Percentiles rank a stretch among this genome's conserved stretches.
phyloP scores from a whole-genome alignment of 1,284 basidiomycete species.

The Heterobasidion annosum region DNA sequence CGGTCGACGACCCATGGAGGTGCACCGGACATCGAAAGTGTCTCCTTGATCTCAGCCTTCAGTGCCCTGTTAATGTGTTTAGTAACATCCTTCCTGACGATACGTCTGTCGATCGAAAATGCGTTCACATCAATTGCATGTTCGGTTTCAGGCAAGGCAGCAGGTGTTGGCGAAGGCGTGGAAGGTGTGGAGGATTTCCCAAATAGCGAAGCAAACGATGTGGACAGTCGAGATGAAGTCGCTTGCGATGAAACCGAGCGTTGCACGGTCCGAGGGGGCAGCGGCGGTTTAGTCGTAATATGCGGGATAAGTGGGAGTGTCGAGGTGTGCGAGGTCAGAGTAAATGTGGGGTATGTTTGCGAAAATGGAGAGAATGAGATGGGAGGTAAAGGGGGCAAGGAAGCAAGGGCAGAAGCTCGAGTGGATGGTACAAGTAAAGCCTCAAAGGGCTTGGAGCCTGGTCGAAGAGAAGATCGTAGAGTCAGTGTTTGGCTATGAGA shows the following conservation, averaged over 20 bases:
- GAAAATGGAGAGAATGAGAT: slow-evolving; percentile 19
- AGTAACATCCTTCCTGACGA: slow-evolving; percentile 48
- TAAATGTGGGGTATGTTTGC: slow-evolving; percentile 42
- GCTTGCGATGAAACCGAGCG: slow-evolving; percentile 12
- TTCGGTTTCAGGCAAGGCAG: slow-evolving; percentile 17
- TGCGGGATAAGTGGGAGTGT: slow-evolving; percentile 63
- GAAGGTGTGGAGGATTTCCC: slow-evolving; percentile 30
- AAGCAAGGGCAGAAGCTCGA: slow-evolving; percentile 38
- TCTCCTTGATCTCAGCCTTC: slow-evolving; percentile 46
- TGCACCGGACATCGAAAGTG: slow-evolving; percentile 26
- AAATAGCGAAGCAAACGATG: slow-evolving; percentile 63
- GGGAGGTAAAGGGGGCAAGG: slow-evolving; percentile 39
- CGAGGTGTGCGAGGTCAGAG: slow-evolving; percentile 37
- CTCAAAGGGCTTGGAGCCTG: slow-evolving; percentile 50
- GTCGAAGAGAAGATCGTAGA: slow-evolving; percentile 57
- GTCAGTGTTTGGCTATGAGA: slow-evolving; percentile 43
- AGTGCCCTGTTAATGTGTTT: slow-evolving; percentile 52
- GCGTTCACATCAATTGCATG: slow-evolving; percentile 43
- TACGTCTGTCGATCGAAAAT: slow-evolving; percentile 43
- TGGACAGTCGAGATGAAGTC: slow-evolving; percentile 37
- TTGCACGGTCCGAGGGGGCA: slow-evolving; percentile 46
- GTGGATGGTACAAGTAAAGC: slow-evolving; percentile 46
- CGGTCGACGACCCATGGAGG: slow-evolving; percentile 63
- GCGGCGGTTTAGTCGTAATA: slow-evolving; percentile 43
- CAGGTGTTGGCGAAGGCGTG: slow-evolving; percentile 19